These are phyloP conservation scores for Tuber aestivum DNA, from an alignment of 495 filamentous ascomycete genomes.

Conservation along the genomic window DNA sequence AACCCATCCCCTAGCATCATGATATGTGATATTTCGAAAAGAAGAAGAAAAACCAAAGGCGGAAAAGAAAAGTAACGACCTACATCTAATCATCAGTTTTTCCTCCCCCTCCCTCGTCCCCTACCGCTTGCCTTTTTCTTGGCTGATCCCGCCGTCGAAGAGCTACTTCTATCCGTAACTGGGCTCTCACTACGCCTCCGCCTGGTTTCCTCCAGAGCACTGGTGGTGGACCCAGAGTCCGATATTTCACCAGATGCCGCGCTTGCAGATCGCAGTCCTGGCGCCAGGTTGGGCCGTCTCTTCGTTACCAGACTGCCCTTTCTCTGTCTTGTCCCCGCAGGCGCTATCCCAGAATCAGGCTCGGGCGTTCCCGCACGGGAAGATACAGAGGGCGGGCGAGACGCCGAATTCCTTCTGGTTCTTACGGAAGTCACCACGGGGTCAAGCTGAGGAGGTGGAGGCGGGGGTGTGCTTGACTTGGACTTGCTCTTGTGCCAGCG, in stretches of 20 bases:
- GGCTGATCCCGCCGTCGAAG: conserved; percentile 17
- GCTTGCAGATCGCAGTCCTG: conserved; percentile 14
- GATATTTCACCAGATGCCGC: conserved; percentile 28
- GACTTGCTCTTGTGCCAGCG: background rate
- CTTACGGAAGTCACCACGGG: background rate
- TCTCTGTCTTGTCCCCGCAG: conserved; percentile 13
- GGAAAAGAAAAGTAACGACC: background rate
- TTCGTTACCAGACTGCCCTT: conserved; percentile 22
- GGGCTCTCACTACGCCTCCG: conserved; percentile 32
- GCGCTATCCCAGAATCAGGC: conserved; percentile 20
- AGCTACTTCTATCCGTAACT: conserved; percentile 20
- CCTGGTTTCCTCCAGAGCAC: conserved; percentile 3
- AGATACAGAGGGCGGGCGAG: conserved; percentile 22
- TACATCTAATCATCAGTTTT: conserved; percentile 4
- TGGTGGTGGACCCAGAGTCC: conserved; percentile 33
- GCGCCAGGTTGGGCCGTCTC: conserved; percentile 24
- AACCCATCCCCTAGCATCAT: background rate
- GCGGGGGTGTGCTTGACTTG: background rate
- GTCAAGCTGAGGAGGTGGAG: background rate
- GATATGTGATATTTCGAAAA: background rate
- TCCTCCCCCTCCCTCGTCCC: conserved; percentile 13
- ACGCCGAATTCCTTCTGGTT: background rate
- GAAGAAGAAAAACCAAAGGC: conserved; percentile 6
- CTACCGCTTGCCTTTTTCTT: conserved; percentile 13
- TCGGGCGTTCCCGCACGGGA: conserved; percentile 30